Evolutionary conservation across 805 yeast genomes (phyloP), one percentile per base, ranked within the genome.

Genomic region (Clavispora asparagi): DNA sequence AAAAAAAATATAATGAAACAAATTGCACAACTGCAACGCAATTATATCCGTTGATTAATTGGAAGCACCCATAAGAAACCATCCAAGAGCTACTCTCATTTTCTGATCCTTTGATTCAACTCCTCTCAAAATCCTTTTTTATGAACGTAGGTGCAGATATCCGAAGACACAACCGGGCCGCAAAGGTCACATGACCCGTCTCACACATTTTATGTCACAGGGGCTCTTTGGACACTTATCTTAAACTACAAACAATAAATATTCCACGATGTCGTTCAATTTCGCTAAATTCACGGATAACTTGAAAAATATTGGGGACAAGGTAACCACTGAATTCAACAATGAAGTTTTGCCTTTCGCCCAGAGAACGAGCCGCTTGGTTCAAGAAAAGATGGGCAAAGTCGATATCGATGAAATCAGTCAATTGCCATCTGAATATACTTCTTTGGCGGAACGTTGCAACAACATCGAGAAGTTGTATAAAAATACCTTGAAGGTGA

Each of bases 401-500:
- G 87, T 83, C 33, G 69, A 66, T 50, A 63, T 62, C 27, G 88
- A 84, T 44, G 95, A 88, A 60, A 84, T 86, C 58, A 64, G 69
- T 47, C 91, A 87, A 61, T 75, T 88, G 53, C 96, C 96, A 29
- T 81, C 82, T 47, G 96, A 88, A 63, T 88, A 87, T 63, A 73
- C 84, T 41, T 74, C 68, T 31, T 63, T 71, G 52, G 73, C 75
- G 6, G 54, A 48, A 38, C 61, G 59, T 51, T 71, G 76, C 51
- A 70, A 70, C 58, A 65, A 65, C 47, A 65, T 70, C 47, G 76
- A 71, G 46, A 63, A 58, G 36, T 58, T 71, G 47, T 73, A 71
- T 59, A 64, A 66, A 55, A 71, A 73, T 49, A 68, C 70, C 19
- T 65, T 71, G 55, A 70, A 68, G 51, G 65, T 70, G 43, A 69